phyloP scores from a whole-genome alignment of 2,329 filamentous ascomycete species.

The Cryphonectria carpinicola region DNA sequence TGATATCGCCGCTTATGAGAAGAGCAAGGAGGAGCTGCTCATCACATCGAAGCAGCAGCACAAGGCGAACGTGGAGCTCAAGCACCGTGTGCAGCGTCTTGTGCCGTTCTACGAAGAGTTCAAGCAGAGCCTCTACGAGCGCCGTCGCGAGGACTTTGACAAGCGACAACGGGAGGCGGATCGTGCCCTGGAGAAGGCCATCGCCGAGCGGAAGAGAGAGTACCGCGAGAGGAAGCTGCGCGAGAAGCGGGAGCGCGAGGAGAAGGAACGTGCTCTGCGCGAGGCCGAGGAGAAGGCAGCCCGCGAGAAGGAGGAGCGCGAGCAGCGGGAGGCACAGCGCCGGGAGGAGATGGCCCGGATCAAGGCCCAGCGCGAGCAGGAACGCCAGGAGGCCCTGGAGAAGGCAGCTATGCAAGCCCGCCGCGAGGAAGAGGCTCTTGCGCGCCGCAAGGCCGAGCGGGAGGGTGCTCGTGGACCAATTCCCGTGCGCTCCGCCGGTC shows the following conservation, averaged over 20 bases:
- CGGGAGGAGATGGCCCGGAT: constrained; percentile 69
- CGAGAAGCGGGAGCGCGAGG: constrained; percentile 84
- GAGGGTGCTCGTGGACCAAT: constrained; percentile 46
- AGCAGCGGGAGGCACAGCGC: constrained; percentile 77
- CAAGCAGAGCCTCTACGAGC: constrained; percentile 79
- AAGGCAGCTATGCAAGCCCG: constrained; percentile 73
- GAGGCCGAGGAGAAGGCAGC: constrained; percentile 86
- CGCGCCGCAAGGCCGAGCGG: constrained; percentile 70
- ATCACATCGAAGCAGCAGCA: constrained; percentile 85
- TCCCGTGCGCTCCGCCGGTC: constrained; percentile 38
- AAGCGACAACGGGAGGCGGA: constrained; percentile 90
- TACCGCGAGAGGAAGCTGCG: constrained; percentile 79
- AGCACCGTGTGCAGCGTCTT: constrained; percentile 86
- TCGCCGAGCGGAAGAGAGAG: constrained; percentile 85
- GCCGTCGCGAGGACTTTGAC: constrained; percentile 94
- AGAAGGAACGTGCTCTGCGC: constrained; percentile 73
- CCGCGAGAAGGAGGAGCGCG: constrained; percentile 85
- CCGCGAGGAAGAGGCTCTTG: constrained; percentile 86
- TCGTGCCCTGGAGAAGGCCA: constrained; percentile 90
- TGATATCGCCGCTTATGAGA: constrained; percentile 81
- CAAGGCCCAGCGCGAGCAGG: constrained; percentile 68
- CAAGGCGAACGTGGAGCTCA: constrained; percentile 88
- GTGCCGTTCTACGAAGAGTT: constrained; percentile 85
- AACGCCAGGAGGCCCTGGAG: constrained; percentile 70
- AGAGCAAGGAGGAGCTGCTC: constrained; percentile 75